Conservation (phyloP, 2,329 filamentous ascomycete species). For the Venturia oleaginea region DNA sequence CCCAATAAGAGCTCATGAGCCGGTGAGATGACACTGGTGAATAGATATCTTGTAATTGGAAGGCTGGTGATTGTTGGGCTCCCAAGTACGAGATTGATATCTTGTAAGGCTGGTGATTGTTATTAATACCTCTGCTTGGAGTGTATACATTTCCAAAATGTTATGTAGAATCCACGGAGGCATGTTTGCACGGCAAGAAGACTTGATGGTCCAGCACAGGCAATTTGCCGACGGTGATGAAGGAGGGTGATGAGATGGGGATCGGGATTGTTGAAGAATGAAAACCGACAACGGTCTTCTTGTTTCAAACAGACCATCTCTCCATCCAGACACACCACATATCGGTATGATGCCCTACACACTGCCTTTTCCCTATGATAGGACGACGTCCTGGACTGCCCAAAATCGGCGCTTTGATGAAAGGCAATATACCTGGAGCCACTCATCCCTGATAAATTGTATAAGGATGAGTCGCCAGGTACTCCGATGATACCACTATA, state of each 20-base stretch:
- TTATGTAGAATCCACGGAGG: neutral
- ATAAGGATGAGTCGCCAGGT: neutral
- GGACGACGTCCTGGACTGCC: neutral
- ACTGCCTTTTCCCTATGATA: neutral
- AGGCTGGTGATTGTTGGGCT: neutral
- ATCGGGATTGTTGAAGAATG: neutral
- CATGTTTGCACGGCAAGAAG: neutral
- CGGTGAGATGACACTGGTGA: neutral
- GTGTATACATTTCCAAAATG: too few species aligned
- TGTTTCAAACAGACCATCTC: neutral
- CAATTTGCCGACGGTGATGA: neutral
- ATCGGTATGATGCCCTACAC: neutral
- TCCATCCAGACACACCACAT: neutral
- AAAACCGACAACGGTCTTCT: neutral
- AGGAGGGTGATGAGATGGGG: neutral
- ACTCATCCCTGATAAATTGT: neutral
- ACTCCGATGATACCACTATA: neutral
- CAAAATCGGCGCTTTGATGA: neutral
- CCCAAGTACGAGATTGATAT: too few species aligned
- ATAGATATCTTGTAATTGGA: neutral
- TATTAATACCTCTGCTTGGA: too few species aligned
- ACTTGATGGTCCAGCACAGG: neutral
- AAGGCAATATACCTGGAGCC: constrained; percentile 4
- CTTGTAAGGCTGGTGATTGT: too few species aligned
- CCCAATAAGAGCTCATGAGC: neutral